Evolutionary conservation across 208 protist genomes (phyloP), one percentile per base, ranked within the genome.

Genomic region (Lotmaria passim): DNA sequence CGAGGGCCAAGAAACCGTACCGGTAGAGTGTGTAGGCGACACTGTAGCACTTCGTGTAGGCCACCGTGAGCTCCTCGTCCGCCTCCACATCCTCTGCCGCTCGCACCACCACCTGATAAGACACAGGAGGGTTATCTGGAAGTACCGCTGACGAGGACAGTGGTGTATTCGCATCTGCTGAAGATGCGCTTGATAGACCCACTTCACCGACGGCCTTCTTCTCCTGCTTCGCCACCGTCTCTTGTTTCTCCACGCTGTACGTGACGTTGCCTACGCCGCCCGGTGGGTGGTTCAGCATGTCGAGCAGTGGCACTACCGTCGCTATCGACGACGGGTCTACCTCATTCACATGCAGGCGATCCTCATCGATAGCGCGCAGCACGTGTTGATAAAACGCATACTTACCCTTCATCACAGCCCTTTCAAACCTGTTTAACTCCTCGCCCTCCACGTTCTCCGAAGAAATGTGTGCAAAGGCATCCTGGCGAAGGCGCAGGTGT

Each of bases 11-110:
- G 56, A 86, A 89, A 14, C 84, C 87, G 64, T 84, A 89, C 7
- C 82, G 72, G 69, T 85, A 93, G 17, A 93, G 62, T 26, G 81
- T 87, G 61, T 90, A 93, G 21, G 84, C 81, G 15, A 89, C 70
- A 21, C 78, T 85, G 67, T 93, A 93, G 59, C 76, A 85, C 56
- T 78, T 77, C 12, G 77, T 57, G 47, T 85, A 87, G 30, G 75
- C 59, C 24, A 72, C 24, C 23, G 84, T 89, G 7, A 93, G 75
- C 67, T 86, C 81, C 48, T 90, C 82, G 6, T 69, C 56, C 34
- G 69, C 75, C 28, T 87, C 87, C 30, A 90, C 69, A 30, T 73
- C 52, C 6, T 60, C 43, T 1, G 38, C 33, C 3, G 82, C 83
- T 12, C 79, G 75, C 55, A 90, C 67, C 0, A 86, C 78, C 5